phyloP scores from a whole-genome alignment of 2,329 filamentous ascomycete species.

The Clarireedia hainanense region DNA sequence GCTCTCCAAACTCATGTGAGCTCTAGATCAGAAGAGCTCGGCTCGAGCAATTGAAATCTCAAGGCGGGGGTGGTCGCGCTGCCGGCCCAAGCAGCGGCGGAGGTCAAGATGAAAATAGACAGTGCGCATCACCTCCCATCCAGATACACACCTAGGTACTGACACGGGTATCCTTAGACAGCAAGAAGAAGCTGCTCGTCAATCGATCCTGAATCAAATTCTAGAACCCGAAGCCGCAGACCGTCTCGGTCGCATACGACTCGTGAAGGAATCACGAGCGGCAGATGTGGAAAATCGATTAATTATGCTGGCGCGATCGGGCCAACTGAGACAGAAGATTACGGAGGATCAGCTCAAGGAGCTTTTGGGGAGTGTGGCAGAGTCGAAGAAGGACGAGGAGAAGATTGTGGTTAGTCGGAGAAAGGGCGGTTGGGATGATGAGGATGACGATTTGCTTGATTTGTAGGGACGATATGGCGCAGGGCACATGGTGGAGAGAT shows the following conservation, averaged over 20 bases:
- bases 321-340: constrained; percentile 80
- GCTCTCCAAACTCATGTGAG: neutral
- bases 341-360: constrained; percentile 92
- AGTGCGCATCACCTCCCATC: constrained; percentile 37
- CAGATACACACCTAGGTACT: constrained; percentile 15
- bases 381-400: constrained; percentile 69
- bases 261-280: constrained; percentile 90
- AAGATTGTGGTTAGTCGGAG: constrained; percentile 82
- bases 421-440: constrained; percentile 78
- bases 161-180: constrained; percentile 28
- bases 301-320: constrained; percentile 81
- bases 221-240: constrained; percentile 90
- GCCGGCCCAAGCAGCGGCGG: constrained; percentile 38
- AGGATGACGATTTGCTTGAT: constrained; percentile 67
- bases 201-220: constrained; percentile 80
- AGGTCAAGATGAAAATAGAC: constrained; percentile 54
- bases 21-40: constrained; percentile 80
- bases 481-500: no score
- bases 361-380: constrained; percentile 74
- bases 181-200: constrained; percentile 60
- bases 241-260: constrained; percentile 83
- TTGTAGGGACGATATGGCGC: constrained; percentile 24
- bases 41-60: constrained; percentile 83
- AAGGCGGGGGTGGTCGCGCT: constrained; percentile 45
- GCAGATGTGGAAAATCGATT: constrained; percentile 86